phyloP scores from a whole-genome alignment of 352 stramenopile species.

The Phytophthora fragariae region DNA sequence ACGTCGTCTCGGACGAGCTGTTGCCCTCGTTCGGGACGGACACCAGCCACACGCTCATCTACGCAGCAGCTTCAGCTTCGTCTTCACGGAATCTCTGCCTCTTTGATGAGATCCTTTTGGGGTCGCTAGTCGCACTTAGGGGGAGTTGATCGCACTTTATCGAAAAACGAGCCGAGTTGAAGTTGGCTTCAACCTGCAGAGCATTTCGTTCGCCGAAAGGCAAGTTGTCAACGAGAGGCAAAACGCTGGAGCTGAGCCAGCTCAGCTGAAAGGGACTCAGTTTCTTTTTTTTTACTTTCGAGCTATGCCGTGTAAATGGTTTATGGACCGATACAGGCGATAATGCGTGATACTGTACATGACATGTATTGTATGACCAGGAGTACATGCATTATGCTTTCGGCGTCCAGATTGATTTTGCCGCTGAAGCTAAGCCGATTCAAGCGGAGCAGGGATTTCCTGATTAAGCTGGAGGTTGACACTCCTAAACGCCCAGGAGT shows the following conservation, averaged over 20 bases:
- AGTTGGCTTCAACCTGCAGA: neutral
- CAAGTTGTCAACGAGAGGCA: too few species aligned
- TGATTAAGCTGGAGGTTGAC: neutral
- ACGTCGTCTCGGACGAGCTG: constrained; percentile 84
- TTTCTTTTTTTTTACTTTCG: too few species aligned
- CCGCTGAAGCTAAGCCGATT: neutral
- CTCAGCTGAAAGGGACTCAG: too few species aligned
- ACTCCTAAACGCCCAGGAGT: too few species aligned
- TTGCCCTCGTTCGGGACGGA: constrained; percentile 87
- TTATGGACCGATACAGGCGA: too few species aligned
- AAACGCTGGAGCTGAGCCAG: too few species aligned
- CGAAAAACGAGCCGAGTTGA: neutral
- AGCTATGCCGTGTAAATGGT: too few species aligned
- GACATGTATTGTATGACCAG: too few species aligned
- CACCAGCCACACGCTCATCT: constrained; percentile 80
- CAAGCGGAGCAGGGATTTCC: neutral
- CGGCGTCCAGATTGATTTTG: too few species aligned
- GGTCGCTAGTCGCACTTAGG: constrained; percentile 18
- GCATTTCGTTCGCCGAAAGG: too few species aligned
- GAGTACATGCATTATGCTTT: too few species aligned
- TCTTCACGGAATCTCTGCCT: constrained; percentile 9
- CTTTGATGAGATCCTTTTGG: constrained; percentile 40
- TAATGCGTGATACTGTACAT: too few species aligned
- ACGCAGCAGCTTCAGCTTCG: constrained; percentile 17
- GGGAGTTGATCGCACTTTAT: constrained; percentile 7